Percentiles rank a stretch among this genome's conserved stretches.
phyloP scores from a whole-genome alignment of 805 yeast species.

The Kregervanrija fluxuum region DNA sequence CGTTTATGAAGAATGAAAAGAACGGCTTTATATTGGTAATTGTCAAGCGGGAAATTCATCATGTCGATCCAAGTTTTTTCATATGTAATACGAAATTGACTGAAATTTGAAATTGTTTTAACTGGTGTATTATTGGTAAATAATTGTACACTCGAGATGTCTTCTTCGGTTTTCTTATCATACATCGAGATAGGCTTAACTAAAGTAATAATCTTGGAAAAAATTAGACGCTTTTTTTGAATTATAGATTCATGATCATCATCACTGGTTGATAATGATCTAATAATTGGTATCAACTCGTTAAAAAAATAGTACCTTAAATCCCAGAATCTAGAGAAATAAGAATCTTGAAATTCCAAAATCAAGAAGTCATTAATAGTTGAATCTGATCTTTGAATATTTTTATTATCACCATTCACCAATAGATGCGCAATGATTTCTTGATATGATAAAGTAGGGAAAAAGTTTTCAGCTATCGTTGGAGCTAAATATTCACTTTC shows the following conservation, averaged over 20 bases:
- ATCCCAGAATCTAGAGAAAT: conserved; percentile 61
- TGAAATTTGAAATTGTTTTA: conserved; percentile 25
- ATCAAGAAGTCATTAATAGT: conserved; percentile 32
- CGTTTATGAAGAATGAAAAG: conserved; percentile 73
- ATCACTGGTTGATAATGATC: background rate
- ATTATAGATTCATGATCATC: conserved; percentile 15
- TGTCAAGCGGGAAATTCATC: conserved; percentile 32
- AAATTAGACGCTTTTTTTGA: conserved; percentile 17
- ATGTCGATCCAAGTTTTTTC: conserved; percentile 62
- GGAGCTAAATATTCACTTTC: conserved; percentile 53
- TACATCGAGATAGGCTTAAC: conserved; percentile 26
- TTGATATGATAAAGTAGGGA: conserved; percentile 51
- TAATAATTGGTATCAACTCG: conserved; percentile 29
- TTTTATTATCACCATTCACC: conserved; percentile 28
- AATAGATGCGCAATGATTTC: conserved; percentile 29
- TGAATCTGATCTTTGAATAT: conserved; percentile 38
- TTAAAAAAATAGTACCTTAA: conserved; percentile 66
- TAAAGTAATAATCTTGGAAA: conserved; percentile 35
- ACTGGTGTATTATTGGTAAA: conserved; percentile 40
- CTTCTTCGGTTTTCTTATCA: conserved; percentile 28
- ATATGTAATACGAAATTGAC: conserved; percentile 51
- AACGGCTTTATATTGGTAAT: conserved; percentile 59
- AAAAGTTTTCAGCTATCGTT: conserved; percentile 45
- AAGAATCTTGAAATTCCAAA: conserved; percentile 48
- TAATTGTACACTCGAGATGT: conserved; percentile 15